Base-by-base conservation (phyloP, 1,284 basidiomycete genomes). In the Tilletia setariae region DNA sequence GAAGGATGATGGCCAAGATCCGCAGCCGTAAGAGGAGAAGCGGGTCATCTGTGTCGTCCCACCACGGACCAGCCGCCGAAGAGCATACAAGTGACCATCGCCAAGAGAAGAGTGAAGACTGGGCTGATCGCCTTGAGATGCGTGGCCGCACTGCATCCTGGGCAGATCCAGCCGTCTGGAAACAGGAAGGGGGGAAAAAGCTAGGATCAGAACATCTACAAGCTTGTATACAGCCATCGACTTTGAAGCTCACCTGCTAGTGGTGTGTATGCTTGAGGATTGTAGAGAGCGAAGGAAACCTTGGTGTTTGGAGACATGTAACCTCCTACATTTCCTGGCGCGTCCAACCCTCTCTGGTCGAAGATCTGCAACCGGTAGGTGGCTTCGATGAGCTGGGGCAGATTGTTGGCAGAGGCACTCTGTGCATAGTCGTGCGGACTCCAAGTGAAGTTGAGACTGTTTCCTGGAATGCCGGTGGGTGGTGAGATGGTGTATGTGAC, bases 251-350 rank as follows among this genome's bases (percentile, higher is more conserved):
- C 66, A 72, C 75, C 71, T 11, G 77, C 70, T 21, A 82, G 64
- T 21, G 78, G 76, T 46, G 80, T 82, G 67, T 82, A 82, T 7
- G 73, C 68, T 61, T 78, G 69, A n/a, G 80, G 80, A 35, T 76
- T 79, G 69, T 82, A 82, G 47, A 82, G 70, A 1, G 80, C 76
- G 68, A 82, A 82, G 28, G 78, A 64, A 1, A 80, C 76, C 68
- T 70, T 72, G 53, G 73, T 76, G 70, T 81, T 82, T 23, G 79
- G 74, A 67, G 72, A 65, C 69, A 82, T 75, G 46, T 70, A 40
- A 9, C 80, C 80, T 13, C 76, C 74, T 8, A 72, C 68, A 28
- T 68, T 74, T 1, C 70, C 74, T 7, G 53, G 53, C 42, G 72
- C 62, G 21, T 65, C 64, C 35, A 46, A 28, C 0, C 80, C 80